Conservation (phyloP, 441 rosid species). For the Lepidium campestre region DNA sequence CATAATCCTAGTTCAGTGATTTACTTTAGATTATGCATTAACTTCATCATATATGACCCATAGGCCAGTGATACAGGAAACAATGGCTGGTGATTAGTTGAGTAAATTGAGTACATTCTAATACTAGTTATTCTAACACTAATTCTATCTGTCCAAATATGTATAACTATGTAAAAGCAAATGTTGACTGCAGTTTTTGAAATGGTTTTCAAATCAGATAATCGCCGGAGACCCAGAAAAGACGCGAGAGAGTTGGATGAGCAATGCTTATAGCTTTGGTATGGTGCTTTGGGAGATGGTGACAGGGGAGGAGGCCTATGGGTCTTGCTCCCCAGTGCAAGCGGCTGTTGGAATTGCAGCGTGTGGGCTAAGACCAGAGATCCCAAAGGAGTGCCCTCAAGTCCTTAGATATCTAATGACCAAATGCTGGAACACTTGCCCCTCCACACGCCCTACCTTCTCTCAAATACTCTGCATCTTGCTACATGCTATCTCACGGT, state of each 20-base stretch:
- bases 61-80: neutral
- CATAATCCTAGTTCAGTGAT: conserved; percentile 26
- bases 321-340: conserved; percentile 86
- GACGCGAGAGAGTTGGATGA: conserved; percentile 89
- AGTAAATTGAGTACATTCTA: neutral
- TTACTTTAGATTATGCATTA: neutral
- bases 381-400: conserved; percentile 86
- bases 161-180: neutral
- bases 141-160: neutral
- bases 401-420: conserved; percentile 67
- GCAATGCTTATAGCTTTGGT: conserved; percentile 87
- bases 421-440: conserved; percentile 79
- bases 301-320: conserved; percentile 82
- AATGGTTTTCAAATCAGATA: conserved; percentile 51
- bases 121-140: neutral
- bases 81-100: neutral
- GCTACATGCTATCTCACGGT: conserved; percentile 39
- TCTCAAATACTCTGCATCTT: conserved; percentile 55
- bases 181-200: conserved; percentile 3
- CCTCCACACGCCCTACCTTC: conserved; percentile 72
- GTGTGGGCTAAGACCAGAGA: conserved; percentile 87
- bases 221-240: conserved; percentile 92
- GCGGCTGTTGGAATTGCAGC: conserved; percentile 97
- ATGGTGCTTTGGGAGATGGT: conserved; percentile 97
- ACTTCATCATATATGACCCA: neutral